Percentiles rank a stretch among this genome's conserved stretches.
phyloP scores from a whole-genome alignment of 1,139 yeast species.

The Arxiozyma telluris region DNA sequence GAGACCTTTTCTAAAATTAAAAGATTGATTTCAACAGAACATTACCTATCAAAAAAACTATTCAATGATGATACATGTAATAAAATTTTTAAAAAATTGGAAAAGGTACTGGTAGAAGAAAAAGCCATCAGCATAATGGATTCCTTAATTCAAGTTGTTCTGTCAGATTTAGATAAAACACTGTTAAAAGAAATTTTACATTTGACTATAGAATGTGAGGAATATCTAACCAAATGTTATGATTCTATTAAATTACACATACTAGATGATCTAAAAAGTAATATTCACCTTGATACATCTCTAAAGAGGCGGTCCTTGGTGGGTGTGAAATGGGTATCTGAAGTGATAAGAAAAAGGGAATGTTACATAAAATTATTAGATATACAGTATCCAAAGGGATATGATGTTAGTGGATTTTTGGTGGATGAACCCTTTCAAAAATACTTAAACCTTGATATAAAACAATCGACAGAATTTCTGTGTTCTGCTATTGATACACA shows the following conservation, averaged over 20 bases:
- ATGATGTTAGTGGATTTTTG: constrained; percentile 31
- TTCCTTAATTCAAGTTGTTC: constrained; percentile 9
- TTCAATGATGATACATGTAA: constrained; percentile 19
- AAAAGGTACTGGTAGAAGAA: constrained; percentile 20
- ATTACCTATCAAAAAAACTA: constrained; percentile 33
- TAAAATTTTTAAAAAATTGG: constrained; percentile 17
- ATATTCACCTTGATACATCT: neutral
- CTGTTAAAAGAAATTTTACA: constrained; percentile 14
- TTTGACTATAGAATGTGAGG: constrained; percentile 4
- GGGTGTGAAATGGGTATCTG: neutral
- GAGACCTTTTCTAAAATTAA: constrained; percentile 46
- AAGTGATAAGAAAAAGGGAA: neutral
- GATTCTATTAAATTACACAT: constrained; percentile 43
- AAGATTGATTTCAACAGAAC: constrained; percentile 46
- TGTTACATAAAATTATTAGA: neutral
- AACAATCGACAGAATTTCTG: constrained; percentile 59
- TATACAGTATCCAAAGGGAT: neutral
- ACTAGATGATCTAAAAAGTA: constrained; percentile 32
- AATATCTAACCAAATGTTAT: constrained; percentile 9
- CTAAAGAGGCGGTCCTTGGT: neutral
- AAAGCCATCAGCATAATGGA: constrained; percentile 13
- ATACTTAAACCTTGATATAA: constrained; percentile 46
- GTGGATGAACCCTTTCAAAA: constrained; percentile 55
- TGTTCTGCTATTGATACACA: constrained; percentile 60
- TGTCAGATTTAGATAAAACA: constrained; percentile 7